A percentile compares a stretch with the other conserved stretches of the same genome.
Conservation (phyloP, 2,329 filamentous ascomycete species). For the Pseudogymnoascus sp. region DNA sequence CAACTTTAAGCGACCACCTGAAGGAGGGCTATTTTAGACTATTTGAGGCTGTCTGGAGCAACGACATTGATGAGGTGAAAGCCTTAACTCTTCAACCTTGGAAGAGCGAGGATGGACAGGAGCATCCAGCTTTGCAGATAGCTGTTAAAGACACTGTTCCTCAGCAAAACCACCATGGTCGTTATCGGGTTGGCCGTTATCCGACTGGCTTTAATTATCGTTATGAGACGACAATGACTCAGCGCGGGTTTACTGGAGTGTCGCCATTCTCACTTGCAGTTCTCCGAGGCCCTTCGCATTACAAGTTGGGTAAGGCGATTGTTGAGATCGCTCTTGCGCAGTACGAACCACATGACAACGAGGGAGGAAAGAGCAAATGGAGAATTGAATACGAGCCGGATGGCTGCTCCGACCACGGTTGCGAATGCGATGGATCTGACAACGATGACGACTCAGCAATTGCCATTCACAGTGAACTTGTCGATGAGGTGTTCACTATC, state of each 20-base stretch:
- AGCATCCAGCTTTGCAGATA: constrained; percentile 55
- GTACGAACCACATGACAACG: constrained; percentile 49
- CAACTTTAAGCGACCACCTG: constrained; percentile 43
- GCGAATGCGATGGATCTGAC: constrained; percentile 22
- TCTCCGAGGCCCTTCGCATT: constrained; percentile 48
- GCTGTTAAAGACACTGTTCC: constrained; percentile 45
- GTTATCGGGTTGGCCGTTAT: neutral
- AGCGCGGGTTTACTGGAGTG: constrained; percentile 16
- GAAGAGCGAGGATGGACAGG: constrained; percentile 38
- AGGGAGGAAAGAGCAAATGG: constrained; percentile 26
- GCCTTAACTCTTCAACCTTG: constrained; percentile 52
- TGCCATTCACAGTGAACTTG: constrained; percentile 36
- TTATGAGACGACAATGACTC: constrained; percentile 8
- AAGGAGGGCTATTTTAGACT: constrained; percentile 54
- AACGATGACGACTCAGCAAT: constrained; percentile 36
- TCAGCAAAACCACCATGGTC: neutral
- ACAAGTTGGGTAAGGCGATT: constrained; percentile 54
- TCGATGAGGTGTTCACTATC: constrained; percentile 64
- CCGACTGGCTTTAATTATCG: no score
- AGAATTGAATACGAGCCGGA: constrained; percentile 38
- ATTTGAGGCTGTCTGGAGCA: constrained; percentile 66
- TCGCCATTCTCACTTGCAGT: constrained; percentile 61
- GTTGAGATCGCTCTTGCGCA: constrained; percentile 64
- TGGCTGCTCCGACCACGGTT: constrained; percentile 25
- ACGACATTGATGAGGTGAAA: constrained; percentile 60